Percentiles rank a stretch among this genome's conserved stretches.
Conservation (phyloP, 257 asterid genomes). For the Paraleonurus japonicus region DNA sequence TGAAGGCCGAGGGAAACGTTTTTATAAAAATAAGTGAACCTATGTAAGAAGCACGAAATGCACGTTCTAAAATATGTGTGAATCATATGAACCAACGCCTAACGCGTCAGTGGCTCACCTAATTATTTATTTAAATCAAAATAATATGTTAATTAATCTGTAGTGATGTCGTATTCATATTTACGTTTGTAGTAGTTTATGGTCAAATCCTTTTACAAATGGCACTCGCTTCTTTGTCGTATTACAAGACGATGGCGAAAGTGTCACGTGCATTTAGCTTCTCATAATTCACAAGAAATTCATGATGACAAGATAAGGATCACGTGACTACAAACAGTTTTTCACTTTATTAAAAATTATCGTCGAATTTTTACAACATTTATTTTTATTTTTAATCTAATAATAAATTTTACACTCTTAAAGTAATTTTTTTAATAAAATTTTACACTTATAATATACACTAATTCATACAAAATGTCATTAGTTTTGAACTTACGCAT, state of each 20-base stretch:
- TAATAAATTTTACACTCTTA: no score
- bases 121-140: background rate
- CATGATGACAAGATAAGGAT: conserved; percentile 14
- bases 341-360: no score
- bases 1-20: background rate
- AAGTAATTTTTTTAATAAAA: no score
- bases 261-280: conserved; percentile 25
- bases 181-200: background rate
- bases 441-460: no score
- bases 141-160: background rate
- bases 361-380: no score
- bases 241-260: background rate
- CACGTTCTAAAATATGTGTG: conserved; percentile 18
- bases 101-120: background rate
- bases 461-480: no score
- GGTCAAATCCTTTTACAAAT: conserved; percentile 7
- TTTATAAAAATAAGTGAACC: background rate
- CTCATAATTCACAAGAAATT: conserved; percentile 11
- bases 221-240: background rate
- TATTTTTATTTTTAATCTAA: no score
- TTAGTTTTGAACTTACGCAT: no score
- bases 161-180: background rate
- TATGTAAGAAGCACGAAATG: conserved; percentile 2
- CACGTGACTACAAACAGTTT: conserved; percentile 11
- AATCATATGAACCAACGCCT: background rate